Conservation (phyloP, 345 rosid species). For the Citrus trifoliata region DNA sequence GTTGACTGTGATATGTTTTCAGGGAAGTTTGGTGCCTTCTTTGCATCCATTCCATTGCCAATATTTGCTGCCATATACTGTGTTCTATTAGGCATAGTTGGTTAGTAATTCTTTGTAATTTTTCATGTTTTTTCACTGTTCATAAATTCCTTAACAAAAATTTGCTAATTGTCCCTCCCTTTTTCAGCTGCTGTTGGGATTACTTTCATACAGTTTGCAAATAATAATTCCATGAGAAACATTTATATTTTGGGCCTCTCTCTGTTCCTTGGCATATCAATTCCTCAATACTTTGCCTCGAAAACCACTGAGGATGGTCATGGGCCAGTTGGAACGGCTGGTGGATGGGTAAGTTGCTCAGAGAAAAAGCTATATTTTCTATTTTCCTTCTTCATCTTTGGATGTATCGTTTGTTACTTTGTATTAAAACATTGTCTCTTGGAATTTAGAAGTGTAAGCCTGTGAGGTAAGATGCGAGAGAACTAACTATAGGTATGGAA, state of each 20-base stretch:
- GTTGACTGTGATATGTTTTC: conserved; percentile 8
- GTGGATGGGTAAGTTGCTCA: conserved; percentile 78
- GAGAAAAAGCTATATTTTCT: neutral
- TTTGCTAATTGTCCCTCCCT: neutral
- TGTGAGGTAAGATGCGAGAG: neutral
- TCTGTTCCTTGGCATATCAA: conserved; percentile 80
- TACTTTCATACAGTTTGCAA: conserved; percentile 81
- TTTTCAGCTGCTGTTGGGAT: conserved; percentile 78
- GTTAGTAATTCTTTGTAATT: conserved; percentile 40
- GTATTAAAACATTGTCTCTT: neutral
- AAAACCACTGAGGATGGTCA: conserved; percentile 47
- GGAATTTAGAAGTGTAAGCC: neutral
- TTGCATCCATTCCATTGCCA: conserved; percentile 94
- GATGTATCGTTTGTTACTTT: neutral
- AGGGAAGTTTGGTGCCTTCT: conserved; percentile 97
- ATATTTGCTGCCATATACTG: conserved; percentile 93
- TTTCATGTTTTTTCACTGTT: neutral
- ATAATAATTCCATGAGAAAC: conserved; percentile 85
- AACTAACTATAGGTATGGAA: neutral
- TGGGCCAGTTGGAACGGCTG: conserved; percentile 78
- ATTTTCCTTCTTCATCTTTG: neutral
- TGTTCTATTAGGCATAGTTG: conserved; percentile 81
- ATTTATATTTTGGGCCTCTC: conserved; percentile 80
- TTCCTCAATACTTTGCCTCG: conserved; percentile 67
- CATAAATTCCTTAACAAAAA: neutral